Evolutionary conservation across 139 green algal genomes (phyloP).

Genomic region (Zygnema circumcarinatum): DNA sequence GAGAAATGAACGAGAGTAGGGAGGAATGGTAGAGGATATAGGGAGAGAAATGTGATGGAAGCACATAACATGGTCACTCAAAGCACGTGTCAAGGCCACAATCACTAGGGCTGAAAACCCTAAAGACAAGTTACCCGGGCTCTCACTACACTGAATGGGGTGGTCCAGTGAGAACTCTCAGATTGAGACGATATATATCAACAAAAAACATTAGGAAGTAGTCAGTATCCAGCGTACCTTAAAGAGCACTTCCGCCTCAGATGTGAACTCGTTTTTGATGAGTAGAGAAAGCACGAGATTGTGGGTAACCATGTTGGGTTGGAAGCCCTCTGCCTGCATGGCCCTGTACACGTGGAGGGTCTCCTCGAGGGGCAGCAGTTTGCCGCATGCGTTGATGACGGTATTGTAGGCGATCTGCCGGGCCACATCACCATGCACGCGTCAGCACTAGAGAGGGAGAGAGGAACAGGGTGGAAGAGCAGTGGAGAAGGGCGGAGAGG

Average conservation of each 20-base stretch:
- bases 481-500: too few relatives aligned
- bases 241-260: neutral
- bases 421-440: too few relatives aligned
- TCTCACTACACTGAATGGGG: too few relatives aligned
- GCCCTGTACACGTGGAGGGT: neutral
- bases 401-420: constrained; percentile 25
- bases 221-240: neutral
- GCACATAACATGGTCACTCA: too few relatives aligned
- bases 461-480: neutral
- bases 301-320: constrained; percentile 6
- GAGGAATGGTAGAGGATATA: neutral
- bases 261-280: neutral
- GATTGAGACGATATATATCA: too few relatives aligned
- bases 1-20: neutral
- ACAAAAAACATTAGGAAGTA: too few relatives aligned
- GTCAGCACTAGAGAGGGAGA: too few relatives aligned
- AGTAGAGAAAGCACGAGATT: constrained; percentile 15
- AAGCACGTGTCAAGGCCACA: too few relatives aligned
- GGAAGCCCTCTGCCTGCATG: constrained; percentile 1
- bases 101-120: too few relatives aligned
- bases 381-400: constrained; percentile 21
- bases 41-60: neutral
- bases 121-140: too few relatives aligned
- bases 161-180: too few relatives aligned
- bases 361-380: constrained; percentile 21